Evolutionary conservation across 2,329 filamentous ascomycete species (phyloP), one percentile per base, ranked within the genome.

Genomic region (Colletotrichum paranaense): DNA sequence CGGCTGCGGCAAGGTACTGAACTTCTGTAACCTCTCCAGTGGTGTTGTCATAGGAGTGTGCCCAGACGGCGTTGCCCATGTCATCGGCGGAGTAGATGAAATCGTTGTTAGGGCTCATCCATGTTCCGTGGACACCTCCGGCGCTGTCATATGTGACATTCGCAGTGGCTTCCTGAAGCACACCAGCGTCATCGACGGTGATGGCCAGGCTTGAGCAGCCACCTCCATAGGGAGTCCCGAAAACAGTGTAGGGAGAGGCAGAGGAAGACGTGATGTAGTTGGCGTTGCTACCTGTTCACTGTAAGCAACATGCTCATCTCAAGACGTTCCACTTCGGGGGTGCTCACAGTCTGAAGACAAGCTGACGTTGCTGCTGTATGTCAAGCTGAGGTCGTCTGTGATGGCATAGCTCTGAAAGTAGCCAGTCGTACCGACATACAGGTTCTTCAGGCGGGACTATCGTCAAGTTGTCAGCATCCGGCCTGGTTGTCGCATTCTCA

Each of bases 11-110:
- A 73, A 74, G 65, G 74, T 75, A 65, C 76, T 75, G 49, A 77
- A 65, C 62, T 77, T 72, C 35, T 70, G 72, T 5, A 76, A 68
- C 32, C 70, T 67, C 19, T 71, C 78, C 14, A 75, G 75, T 35
- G 14, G 60, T 67, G 30, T 24, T 75, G 59, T 80, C 77, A 53
- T 77, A 72, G 5, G 72, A 72, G 70, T 81, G 80, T 5, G 75
- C 74, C 79, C 79, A 81, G 11, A 81, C 77, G 4, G 78, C 76
- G 68, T 80, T 79, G 30, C 78, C 79, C 74, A 76, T 79, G 62
- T 79, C 78, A 60, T 81, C 79, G 9, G 79, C 79, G 0, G 78
- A 79, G 71, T 80, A 81, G 49, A 81, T 53, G 70, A 79, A 80
- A 38, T 76, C 65, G 55, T 76, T 76, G 57, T 77, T 71, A 7